Base-by-base conservation (phyloP, 139 green algal genomes). In the Haematococcus lacustris region DNA sequence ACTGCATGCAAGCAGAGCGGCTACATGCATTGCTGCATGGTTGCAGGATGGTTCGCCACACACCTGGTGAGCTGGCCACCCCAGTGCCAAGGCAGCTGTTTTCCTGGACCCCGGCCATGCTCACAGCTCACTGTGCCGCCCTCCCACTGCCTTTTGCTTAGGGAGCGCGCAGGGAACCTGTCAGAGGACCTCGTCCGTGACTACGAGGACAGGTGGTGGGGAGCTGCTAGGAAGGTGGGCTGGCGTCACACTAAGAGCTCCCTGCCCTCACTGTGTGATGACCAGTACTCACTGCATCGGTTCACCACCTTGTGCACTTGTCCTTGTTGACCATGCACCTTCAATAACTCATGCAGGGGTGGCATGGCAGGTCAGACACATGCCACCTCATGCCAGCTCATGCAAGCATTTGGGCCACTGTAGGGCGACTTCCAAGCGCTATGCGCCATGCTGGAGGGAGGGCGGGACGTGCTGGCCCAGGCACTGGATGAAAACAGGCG, bases 161-260 rank as follows among this genome's bases (percentile, higher is more conserved):
- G 90, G 90, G 90, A 96, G 78, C 70, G 79, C 2, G 74, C 77
- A 0, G 75, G 51, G n/a, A 89, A 96, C 50, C 59, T 96, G 21
- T 90, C 91, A 1, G 87, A 94, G 39, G 91, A 97, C 73, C 71
- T 96, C 53, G 60, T 96, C 7, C 80, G 91, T 30, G 85, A 94
- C 72, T 97, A 88, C 73, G 91, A 97, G 64, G 77, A 92, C 43
- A 78, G 76, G 40, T 97, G 91, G 91, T 97, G 91, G 91, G 74
- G 41, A 3, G 85, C 86, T 28, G 79, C 88, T 37, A 76, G 82
- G 38, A 87, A 96, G 85, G 90, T 91, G 71, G 1, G 71, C 0
- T 23, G 0, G 28, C 13, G 25, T 30, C 33, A 35, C 34, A 35
- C 26, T 26, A 59, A 50, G 13, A 37, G 4, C 59, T 21, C 17